Percentiles rank a stretch among this genome's conserved stretches.
Evolutionary conservation across 768 basidiomycete species (phyloP).

Genomic region (Bullera alba): DNA sequence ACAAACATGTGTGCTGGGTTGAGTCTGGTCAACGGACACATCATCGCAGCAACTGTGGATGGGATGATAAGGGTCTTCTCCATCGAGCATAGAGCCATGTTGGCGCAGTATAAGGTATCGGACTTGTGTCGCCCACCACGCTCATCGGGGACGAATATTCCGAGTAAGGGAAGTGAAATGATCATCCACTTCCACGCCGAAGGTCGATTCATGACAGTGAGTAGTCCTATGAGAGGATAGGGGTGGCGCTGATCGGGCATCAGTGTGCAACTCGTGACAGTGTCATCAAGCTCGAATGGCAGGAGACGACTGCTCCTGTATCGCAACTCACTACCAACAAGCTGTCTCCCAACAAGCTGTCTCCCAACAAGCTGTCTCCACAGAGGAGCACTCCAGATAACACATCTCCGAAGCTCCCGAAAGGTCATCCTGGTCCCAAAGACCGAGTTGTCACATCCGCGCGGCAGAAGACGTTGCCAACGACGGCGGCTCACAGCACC

Average conservation of each 20-base stretch:
- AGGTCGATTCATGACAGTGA: slow-evolving; percentile 79
- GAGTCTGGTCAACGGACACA: slow-evolving; percentile 70
- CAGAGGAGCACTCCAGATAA: background rate
- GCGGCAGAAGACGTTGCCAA: too few species aligned
- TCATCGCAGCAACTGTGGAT: slow-evolving; percentile 87
- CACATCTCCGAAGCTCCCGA: background rate
- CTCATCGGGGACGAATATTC: too few species aligned
- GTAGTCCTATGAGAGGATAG: slow-evolving; percentile 26
- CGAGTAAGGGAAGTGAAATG: slow-evolving; percentile 50
- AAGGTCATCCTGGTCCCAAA: background rate
- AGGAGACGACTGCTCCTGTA: background rate
- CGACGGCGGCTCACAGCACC: too few species aligned
- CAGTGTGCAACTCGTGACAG: slow-evolving; percentile 27
- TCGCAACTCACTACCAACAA: background rate
- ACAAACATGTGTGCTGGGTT: slow-evolving; percentile 87
- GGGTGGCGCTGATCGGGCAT: background rate
- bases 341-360: background rate
- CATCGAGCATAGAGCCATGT: slow-evolving; percentile 82
- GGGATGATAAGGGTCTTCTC: slow-evolving; percentile 85
- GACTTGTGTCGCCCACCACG: too few species aligned
- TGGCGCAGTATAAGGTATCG: slow-evolving; percentile 80
- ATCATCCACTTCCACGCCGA: slow-evolving; percentile 75
- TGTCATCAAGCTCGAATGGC: slow-evolving; percentile 11
- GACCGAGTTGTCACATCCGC: background rate
- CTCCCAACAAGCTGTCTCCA: background rate